phyloP scores from a whole-genome alignment of 345 rosid species.

The Citrus sp. region DNA sequence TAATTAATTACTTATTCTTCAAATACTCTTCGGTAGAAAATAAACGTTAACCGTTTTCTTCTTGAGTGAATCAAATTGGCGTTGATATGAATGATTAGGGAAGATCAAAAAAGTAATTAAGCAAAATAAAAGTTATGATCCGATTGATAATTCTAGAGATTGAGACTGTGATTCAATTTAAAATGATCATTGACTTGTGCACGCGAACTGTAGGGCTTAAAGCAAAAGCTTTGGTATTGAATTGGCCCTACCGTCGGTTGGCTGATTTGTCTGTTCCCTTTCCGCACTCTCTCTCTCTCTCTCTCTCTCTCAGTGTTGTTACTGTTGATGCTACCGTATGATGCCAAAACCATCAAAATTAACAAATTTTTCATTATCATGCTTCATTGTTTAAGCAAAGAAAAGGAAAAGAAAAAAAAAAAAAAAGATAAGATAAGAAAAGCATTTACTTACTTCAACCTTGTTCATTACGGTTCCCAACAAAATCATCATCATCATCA shows the following conservation, averaged over 20 bases:
- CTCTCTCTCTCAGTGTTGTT: too few species aligned
- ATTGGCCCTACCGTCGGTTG: slow-evolving; percentile 23
- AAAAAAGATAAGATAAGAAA: not conserved
- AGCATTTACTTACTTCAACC: slow-evolving; percentile 3
- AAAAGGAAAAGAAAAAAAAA: not conserved
- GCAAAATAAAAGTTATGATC: too few species aligned
- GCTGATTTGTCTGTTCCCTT: slow-evolving; percentile 4
- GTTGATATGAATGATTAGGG: too few species aligned
- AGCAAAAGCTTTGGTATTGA: slow-evolving; percentile 12
- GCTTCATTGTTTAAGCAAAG: slow-evolving; percentile 5
- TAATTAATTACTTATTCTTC: not conserved
- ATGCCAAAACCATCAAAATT: slow-evolving; percentile 12
- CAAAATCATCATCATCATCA: slow-evolving; percentile 1
- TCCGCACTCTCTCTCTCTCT: not conserved
- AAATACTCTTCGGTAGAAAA: not conserved
- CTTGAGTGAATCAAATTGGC: too few species aligned
- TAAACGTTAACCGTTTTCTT: too few species aligned
- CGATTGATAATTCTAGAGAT: too few species aligned
- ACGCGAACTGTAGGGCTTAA: slow-evolving; percentile 2
- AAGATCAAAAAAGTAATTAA: too few species aligned
- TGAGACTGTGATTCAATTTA: too few species aligned
- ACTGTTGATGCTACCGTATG: not conserved
- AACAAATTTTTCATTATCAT: not conserved
- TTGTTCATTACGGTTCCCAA: slow-evolving; percentile 5
- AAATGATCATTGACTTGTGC: not conserved